These are phyloP conservation scores for Podaxis sp. DNA, from an alignment of 768 basidiomycete species.

Conservation along the genomic window DNA sequence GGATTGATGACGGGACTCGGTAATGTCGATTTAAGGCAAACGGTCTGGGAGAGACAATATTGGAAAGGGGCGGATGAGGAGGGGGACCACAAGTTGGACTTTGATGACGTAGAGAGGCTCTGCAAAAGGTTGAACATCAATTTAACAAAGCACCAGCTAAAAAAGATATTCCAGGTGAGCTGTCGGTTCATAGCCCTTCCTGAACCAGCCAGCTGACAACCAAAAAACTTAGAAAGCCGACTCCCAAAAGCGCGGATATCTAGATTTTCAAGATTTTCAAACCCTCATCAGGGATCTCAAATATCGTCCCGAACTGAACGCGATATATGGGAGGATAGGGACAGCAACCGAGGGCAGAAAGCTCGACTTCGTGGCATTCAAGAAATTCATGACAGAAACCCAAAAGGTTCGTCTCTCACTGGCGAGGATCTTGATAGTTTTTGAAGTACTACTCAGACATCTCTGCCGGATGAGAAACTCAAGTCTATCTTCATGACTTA, in stretches of 20 bases:
- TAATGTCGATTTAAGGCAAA: conserved; percentile 57
- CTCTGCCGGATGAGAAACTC: conserved; percentile 28
- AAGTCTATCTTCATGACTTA: conserved; percentile 32
- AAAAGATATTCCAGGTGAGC: conserved; percentile 54
- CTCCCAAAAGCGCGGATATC: conserved; percentile 43
- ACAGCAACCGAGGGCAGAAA: conserved; percentile 24
- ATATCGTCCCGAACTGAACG: conserved; percentile 76
- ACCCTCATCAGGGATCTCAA: conserved; percentile 80
- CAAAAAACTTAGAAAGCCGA: conserved; percentile 54
- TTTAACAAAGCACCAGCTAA: conserved; percentile 46
- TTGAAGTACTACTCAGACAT: conserved; percentile 24
- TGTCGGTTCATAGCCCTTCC: not conserved
- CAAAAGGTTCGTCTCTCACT: conserved; percentile 31
- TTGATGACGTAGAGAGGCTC: conserved; percentile 67
- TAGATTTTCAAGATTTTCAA: conserved; percentile 80
- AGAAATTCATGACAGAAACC: conserved; percentile 38
- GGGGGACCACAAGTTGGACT: conserved; percentile 58
- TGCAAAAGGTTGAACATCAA: conserved; percentile 70
- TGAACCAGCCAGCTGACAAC: not conserved
- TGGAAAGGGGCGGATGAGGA: conserved; percentile 72
- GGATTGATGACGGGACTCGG: conserved; percentile 68
- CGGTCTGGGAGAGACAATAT: conserved; percentile 76
- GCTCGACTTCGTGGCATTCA: conserved; percentile 40
- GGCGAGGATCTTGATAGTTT: not conserved
- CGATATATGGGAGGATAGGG: conserved; percentile 41